Evolutionary conservation across 805 yeast genomes (phyloP).

Genomic region (Metschnikowia arizonensis): DNA sequence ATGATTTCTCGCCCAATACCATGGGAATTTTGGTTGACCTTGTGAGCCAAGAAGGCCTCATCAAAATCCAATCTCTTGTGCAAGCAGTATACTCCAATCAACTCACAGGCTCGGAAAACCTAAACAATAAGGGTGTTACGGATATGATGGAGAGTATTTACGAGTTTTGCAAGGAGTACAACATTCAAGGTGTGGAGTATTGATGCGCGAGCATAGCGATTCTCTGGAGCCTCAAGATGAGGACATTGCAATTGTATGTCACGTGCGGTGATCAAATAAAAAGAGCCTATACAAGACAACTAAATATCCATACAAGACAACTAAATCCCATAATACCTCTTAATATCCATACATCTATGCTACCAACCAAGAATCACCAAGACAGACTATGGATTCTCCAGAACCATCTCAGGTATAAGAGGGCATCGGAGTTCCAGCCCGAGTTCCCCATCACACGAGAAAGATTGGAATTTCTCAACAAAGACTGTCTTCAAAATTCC

Average conservation of each 20-base stretch:
- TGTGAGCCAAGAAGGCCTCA: conserved; percentile 71
- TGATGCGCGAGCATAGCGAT: conserved; percentile 3
- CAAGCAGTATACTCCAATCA: conserved; percentile 54
- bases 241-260: not conserved
- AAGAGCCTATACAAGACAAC: not conserved
- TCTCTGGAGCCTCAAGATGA: conserved; percentile 2
- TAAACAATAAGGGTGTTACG: conserved; percentile 47
- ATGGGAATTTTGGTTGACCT: conserved; percentile 54
- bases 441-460: conserved; percentile 15
- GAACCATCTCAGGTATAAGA: conserved; percentile 14
- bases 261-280: conserved; percentile 6
- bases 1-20: conserved; percentile 75
- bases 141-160: conserved; percentile 53
- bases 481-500: not conserved
- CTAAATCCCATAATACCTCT: too few species aligned
- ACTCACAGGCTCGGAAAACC: conserved; percentile 20
- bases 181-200: conserved; percentile 40
- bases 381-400: conserved; percentile 20
- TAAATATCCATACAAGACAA: too few species aligned
- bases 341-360: not conserved
- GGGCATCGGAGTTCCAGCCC: conserved; percentile 15
- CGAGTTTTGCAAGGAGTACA: conserved; percentile 43
- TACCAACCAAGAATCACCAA: conserved; percentile 13
- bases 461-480: not conserved
- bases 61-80: conserved; percentile 69